Conservation (phyloP, 139 green algal species). For the Coelastrella sp. region DNA sequence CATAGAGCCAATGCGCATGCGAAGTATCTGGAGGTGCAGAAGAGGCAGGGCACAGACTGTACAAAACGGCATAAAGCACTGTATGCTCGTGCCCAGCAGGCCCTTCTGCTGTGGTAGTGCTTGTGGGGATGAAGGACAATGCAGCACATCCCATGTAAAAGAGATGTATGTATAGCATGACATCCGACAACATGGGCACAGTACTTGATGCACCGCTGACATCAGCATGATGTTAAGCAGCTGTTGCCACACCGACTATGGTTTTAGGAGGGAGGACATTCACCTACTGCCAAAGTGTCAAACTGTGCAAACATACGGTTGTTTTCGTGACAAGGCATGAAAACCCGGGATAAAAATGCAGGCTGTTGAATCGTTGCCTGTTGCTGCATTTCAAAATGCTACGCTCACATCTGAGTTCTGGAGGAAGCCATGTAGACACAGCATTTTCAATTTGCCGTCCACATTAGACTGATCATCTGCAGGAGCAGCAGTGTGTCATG, state of each 20-base stretch:
- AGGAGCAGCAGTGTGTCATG: background rate
- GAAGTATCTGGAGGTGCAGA: slow-evolving; percentile 63
- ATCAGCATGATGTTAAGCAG: too few relatives aligned
- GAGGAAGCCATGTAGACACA: slow-evolving; percentile 84
- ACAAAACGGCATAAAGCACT: background rate
- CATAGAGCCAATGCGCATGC: slow-evolving; percentile 67
- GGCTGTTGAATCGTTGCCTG: too few relatives aligned
- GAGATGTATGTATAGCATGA: background rate
- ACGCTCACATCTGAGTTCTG: slow-evolving; percentile 73
- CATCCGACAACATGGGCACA: background rate
- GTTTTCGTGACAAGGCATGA: too few relatives aligned
- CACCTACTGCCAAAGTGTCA: too few relatives aligned
- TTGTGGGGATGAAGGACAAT: background rate
- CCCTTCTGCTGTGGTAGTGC: background rate
- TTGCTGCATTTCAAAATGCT: background rate
- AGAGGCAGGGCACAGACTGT: background rate
- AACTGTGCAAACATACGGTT: too few relatives aligned
- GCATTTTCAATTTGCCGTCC: slow-evolving; percentile 70
- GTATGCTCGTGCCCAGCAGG: background rate
- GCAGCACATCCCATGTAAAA: background rate
- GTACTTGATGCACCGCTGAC: too few relatives aligned
- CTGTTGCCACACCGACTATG: too few relatives aligned
- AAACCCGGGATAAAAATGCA: too few relatives aligned
- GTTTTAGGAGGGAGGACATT: too few relatives aligned
- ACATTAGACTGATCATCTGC: background rate